These are phyloP conservation scores for Cinnamomum chago DNA, from an alignment of 164 flowering plant species.

Conservation along the genomic window DNA sequence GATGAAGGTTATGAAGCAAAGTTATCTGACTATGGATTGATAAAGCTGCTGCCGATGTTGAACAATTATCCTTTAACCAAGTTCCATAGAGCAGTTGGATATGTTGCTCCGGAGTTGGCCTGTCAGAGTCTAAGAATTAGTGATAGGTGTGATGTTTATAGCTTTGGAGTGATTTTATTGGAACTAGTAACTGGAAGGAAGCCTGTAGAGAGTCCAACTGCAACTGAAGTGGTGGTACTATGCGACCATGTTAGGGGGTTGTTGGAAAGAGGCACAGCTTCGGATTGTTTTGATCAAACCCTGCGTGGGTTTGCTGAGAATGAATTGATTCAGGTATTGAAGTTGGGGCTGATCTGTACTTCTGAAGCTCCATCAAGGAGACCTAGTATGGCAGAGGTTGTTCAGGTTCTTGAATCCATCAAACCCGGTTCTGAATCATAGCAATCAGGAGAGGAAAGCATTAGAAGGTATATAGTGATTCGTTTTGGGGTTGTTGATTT, in stretches of 20 bases:
- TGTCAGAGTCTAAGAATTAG: constrained; percentile 51
- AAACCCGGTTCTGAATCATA: constrained; percentile 48
- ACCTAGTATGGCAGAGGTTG: constrained; percentile 98
- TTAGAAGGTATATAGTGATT: constrained; percentile 10
- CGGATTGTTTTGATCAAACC: constrained; percentile 74
- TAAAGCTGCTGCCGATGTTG: constrained; percentile 66
- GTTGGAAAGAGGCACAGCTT: constrained; percentile 67
- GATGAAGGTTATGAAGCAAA: constrained; percentile 66
- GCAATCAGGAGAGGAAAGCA: neutral
- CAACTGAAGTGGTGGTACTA: constrained; percentile 66
- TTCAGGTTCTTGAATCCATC: constrained; percentile 89
- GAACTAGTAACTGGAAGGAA: constrained; percentile 94
- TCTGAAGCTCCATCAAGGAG: constrained; percentile 70
- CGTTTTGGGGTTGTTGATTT: neutral
- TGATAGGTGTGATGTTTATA: constrained; percentile 92
- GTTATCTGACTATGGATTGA: constrained; percentile 84
- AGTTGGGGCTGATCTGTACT: constrained; percentile 83
- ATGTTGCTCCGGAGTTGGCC: constrained; percentile 90
- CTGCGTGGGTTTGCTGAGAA: constrained; percentile 70
- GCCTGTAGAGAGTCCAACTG: constrained; percentile 74
- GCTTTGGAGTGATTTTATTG: constrained; percentile 83
- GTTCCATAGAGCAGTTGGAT: constrained; percentile 80
- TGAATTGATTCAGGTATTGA: constrained; percentile 91
- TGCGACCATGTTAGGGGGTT: constrained; percentile 70
- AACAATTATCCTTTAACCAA: constrained; percentile 58